Conservation (phyloP, 2,329 filamentous ascomycete genomes). For the Sclerotinia borealis region DNA sequence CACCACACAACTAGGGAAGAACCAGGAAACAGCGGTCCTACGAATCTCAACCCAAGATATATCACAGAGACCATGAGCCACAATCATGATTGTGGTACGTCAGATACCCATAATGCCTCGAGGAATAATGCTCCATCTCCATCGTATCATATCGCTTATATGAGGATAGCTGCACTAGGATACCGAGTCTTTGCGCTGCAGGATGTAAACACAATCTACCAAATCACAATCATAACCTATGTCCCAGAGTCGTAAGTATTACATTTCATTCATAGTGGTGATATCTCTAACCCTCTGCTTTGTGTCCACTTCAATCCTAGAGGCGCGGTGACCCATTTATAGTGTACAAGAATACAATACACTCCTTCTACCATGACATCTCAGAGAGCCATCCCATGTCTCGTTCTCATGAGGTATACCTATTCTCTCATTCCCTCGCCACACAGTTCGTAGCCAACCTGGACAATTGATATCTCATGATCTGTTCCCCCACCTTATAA, state of each 20-base stretch:
- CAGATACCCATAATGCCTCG: neutral
- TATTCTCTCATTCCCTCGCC: neutral
- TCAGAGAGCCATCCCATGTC: neutral
- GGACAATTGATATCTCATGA: too few relatives aligned
- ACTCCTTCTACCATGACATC: neutral
- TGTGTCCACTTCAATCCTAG: neutral
- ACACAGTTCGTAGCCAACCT: neutral
- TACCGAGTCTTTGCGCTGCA: neutral
- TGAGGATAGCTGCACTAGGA: neutral
- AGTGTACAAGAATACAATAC: conserved; percentile 12
- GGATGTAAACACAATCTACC: neutral
- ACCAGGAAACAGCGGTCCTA: neutral
- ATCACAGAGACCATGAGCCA: neutral
- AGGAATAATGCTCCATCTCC: neutral
- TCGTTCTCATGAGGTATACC: neutral
- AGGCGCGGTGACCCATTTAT: neutral
- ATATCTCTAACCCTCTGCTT: neutral
- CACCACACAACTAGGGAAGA: neutral
- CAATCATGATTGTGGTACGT: neutral
- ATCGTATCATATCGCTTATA: neutral
- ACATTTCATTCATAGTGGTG: neutral
- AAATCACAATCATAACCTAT: neutral
- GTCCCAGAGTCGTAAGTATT: neutral
- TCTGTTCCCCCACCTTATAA: neutral
- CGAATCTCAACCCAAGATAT: neutral